Evolutionary conservation across 2,329 filamentous ascomycete genomes (phyloP), one percentile per base, ranked within the genome.

Genomic region (Arthrobotrys pseudoclavata): DNA sequence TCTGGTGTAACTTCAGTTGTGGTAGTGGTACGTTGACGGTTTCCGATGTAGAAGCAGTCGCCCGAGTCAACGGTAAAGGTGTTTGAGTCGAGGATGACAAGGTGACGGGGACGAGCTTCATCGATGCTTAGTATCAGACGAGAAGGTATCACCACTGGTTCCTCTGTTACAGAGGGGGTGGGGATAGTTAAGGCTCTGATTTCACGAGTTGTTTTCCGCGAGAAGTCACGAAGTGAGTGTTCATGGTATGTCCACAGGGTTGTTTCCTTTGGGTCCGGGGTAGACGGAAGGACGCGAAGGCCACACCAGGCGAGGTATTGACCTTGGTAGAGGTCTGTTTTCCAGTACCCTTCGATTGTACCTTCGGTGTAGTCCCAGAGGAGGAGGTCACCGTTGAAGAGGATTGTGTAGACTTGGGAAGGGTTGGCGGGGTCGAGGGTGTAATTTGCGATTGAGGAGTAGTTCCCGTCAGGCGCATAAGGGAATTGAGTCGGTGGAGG

Each of bases 251-350:
- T 70, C 72, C 72, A 76, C n/a, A 76, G 18, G 10, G 72, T 76
- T n/a, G 71, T 76, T 13, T 53, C 60, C 37, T 57, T 12, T 20
- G 72, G 64, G 20, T 71, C 68, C 62, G 82, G 42, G 12, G 55
- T 26, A 75, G 82, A 81, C 50, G 80, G 52, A 22, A 79, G 85
- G 69, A 84, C 84, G 79, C 88, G 87, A 63, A 92, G 82, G 81
- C 96, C 91, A 52, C 93, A 84, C 76, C 89, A 90, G 29, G 88
- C 89, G 63, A 94, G 88, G 48, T 88, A 86, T 79, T 92, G 89
- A 1, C 89, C 87, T 37, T 69, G 48, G 37, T 61, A n/a, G 5
- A 76, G 67, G 29, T 76, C 66, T 31, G 72, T 70, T 34, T 76
- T 76, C 72, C 72, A 76, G 31, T 60, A 76, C 6, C 72, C 72